A percentile compares a stretch with the other conserved stretches of the same genome.
These are phyloP conservation scores for Erysiphe neolycopersici DNA, from an alignment of 2,329 filamentous ascomycete species.

Conservation along the genomic window DNA sequence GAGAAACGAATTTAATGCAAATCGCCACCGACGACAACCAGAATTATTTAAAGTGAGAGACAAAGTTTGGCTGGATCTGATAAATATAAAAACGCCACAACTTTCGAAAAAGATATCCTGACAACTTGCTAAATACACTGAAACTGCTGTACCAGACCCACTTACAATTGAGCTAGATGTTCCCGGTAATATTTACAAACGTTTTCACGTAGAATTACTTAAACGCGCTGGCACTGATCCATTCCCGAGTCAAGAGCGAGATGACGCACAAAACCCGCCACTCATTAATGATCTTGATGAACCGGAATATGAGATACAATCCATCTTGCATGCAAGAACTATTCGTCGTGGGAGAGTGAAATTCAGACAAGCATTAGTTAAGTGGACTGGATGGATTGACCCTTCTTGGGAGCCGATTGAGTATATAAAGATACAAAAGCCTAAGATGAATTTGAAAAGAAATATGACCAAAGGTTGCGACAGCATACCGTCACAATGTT, in stretches of 20 bases:
- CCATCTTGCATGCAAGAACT: not conserved
- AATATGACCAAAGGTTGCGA: too few relatives aligned
- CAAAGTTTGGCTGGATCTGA: not conserved
- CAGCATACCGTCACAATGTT: too few relatives aligned
- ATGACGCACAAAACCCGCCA: not conserved
- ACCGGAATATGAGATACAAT: not conserved
- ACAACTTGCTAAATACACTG: too few relatives aligned
- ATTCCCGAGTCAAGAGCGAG: not conserved
- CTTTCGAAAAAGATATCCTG: too few relatives aligned
- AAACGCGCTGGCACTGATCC: not conserved
- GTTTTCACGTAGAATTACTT: not conserved
- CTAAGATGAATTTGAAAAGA: too few relatives aligned
- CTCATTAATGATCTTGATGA: not conserved
- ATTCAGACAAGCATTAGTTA: not conserved
- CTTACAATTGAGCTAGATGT: not conserved
- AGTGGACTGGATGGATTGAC: not conserved
- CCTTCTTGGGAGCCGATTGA: not conserved
- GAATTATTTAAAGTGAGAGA: not conserved
- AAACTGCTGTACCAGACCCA: too few relatives aligned
- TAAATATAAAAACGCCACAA: too few relatives aligned
- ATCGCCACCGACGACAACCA: not conserved
- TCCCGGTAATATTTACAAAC: not conserved
- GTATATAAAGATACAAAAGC: not conserved
- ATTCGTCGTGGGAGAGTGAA: not conserved
- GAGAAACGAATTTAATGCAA: not conserved